Base-by-base conservation (phyloP, 208 protist species). In the Leishmania lainsoni region DNA sequence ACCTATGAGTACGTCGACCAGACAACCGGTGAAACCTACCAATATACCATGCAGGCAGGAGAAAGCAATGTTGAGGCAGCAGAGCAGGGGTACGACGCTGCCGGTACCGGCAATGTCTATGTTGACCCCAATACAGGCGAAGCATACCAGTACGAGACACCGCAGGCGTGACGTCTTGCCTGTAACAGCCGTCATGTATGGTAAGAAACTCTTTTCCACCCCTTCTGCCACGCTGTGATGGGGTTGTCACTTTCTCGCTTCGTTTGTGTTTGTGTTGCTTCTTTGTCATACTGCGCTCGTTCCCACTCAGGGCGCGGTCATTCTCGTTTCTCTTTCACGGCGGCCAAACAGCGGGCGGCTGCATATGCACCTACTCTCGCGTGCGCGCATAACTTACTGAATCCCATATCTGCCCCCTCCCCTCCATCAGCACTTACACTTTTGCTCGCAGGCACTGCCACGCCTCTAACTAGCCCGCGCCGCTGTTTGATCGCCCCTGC, bases 1-100 rank as follows among this genome's bases (percentile, higher is more conserved):
- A 78, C 72, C n/a, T 90, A 66, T 61, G 68, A 71, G 45, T 87
- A 83, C 75, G 79, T 84, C 22, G 78, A 87, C 51, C 79, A 76
- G 16, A 42, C 52, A 2, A 85, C 77, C 29, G 84, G 84, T 16
- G 76, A 88, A 56, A 81, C 76, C 9, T 87, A 87, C 39, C 84
- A 87, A 61, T 87, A 83, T 63, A 35, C 80, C 14, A 49, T n/a
- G 5, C 35, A 74, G 9, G n/a, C 70, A 10, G 26, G n/a, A 56
- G 42, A 56, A 5, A 54, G 4, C 45, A 32, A 54, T n/a, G 14
- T 2, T 48, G 29, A 12, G 42, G 73, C 26, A 74, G 58, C 35
- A 32, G 75, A 39, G 75, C 52, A 74, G 63, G 74, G 6, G 39
- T 26, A 83, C 5, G 70, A 42, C 56, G 78, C 26, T 22, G 56